Evolutionary conservation across 805 yeast genomes (phyloP).

Genomic region (Wilhelminamyces savonicus): DNA sequence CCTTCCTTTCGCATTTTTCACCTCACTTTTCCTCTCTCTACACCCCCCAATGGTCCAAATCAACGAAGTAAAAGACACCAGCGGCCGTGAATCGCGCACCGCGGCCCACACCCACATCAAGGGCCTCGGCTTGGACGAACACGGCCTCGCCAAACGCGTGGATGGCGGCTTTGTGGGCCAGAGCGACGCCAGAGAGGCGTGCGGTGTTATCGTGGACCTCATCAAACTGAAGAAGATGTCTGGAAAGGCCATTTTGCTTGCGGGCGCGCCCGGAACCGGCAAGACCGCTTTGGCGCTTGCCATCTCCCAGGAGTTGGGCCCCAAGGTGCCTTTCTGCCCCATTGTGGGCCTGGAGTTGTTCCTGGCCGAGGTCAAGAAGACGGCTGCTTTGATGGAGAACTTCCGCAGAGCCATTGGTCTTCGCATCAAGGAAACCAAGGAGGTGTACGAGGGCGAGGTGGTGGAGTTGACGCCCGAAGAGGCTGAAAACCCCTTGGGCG

Average conservation of each 20-base stretch:
- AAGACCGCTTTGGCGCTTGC: constrained; percentile 97
- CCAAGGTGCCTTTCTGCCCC: constrained; percentile 96
- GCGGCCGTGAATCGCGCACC: constrained; percentile 56
- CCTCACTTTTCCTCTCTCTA: background rate
- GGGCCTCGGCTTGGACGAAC: constrained; percentile 90
- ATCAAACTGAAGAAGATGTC: constrained; percentile 89
- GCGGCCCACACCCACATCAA: constrained; percentile 97
- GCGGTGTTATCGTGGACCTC: constrained; percentile 91
- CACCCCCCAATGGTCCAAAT: constrained; percentile 71
- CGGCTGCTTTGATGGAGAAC: constrained; percentile 93
- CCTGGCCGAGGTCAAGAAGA: constrained; percentile 95
- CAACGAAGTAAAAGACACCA: constrained; percentile 62
- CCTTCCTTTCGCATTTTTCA: no score
- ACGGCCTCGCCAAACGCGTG: constrained; percentile 71
- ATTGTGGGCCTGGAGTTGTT: constrained; percentile 92
- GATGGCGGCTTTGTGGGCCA: constrained; percentile 91
- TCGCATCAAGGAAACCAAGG: constrained; percentile 93
- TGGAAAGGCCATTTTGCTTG: constrained; percentile 91
- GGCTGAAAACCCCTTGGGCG: constrained; percentile 94
- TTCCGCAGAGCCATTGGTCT: constrained; percentile 95
- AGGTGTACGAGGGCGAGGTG: constrained; percentile 97
- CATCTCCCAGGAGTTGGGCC: constrained; percentile 91
- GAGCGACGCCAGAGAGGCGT: constrained; percentile 75
- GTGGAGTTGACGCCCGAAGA: constrained; percentile 94
- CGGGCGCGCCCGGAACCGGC: constrained; percentile 99